Base-by-base conservation (phyloP, 257 asterid species). In the Solanum commersonii region DNA sequence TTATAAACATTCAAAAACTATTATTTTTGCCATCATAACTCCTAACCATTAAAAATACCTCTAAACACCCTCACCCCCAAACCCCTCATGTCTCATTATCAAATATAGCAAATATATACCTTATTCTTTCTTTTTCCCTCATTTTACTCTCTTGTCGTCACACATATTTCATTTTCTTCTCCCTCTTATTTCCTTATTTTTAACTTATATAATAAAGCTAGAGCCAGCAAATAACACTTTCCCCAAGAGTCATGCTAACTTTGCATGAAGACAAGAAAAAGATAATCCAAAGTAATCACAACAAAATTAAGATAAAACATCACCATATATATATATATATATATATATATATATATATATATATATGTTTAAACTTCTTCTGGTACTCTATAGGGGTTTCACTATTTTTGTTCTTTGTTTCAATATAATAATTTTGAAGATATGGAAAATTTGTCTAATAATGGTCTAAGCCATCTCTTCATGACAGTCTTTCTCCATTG, bases 401-500 rank as follows among this genome's bases (percentile, higher is more conserved):
- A 15, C 65, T 8, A 1, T 18, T 79, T 44, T 44, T 42, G n/a
- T 59, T 78, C 60, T 78, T 14, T 77, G 15, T 37, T 37, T 34
- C 25, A 22, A 34, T 1, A 8, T 35, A 22, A 8, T 35, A 37
- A 12, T 37, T 76, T 76, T 23, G 22, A 37, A 76, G 83, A 10
- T 15, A 85, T 85, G 83, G 95, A 90, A 87, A 73, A 68, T 9
- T 90, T 90, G 92, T 82, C 88, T 31, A 44, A 42, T 44, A 44
- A 59, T 44, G 96, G 95, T 87, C 92, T 96, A 90, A 89, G 98
- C 92, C 99, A 95, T 94, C 96, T 96, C 35, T 94, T 96, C 95
- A 92, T 92, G 94, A 94, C 98, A 87, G 95, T 93, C 89, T 96
- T 96, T 87, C 98, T 96, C 86, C 89, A 91, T 90, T 91, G 95